Base-by-base conservation (phyloP, 306 rosid genomes). In the Senna siamea region DNA sequence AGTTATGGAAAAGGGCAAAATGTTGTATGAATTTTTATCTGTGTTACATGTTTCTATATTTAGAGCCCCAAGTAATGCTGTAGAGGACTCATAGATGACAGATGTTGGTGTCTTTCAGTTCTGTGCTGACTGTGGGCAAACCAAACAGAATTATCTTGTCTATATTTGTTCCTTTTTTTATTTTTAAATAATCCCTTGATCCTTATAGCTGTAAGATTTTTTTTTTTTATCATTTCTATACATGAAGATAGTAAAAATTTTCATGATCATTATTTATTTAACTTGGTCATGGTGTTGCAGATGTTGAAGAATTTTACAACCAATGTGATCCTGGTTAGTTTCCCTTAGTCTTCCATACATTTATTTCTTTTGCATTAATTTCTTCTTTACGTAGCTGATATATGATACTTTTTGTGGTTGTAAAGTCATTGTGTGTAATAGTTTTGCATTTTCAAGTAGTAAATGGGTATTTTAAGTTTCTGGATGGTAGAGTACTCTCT, bases 321-420 rank as follows among this genome's bases (percentile, higher is more conserved):
- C 89, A 81, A 80, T 90, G 98, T 71, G 97, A 90, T 80, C 98
- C 98, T 77, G 98, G 97, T 92, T 58, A 84, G 84, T 65, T 54
- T 22, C 19, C 18, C 15, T 41, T 40, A 55, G 7, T 26, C 52
- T 38, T 37, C 30, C 22, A 38, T 48, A 14, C 35, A 34, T 50
- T 14, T 62, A 6, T 61, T 50, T 5, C 13, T 23, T 66, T 28
- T 47, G 23, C 9, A 5, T 2, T 7, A 8, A 48, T 1, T 32
- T 50, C 28, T 26, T 9, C 0, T 5, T 13, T 9, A 8, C 15
- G 44, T 17, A 30, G 3, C 43, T 50, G 59, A n/a, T 50, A 13
- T 8, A 0, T 18, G 68, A 18, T 62, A 62, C 5, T 37, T 4
- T 19, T 62, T 38, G 69, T 4, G 17, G 32, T 37, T 13, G 32